Evolutionary conservation across 139 green algal species (phyloP).

Genomic region (Asterochloris erici): DNA sequence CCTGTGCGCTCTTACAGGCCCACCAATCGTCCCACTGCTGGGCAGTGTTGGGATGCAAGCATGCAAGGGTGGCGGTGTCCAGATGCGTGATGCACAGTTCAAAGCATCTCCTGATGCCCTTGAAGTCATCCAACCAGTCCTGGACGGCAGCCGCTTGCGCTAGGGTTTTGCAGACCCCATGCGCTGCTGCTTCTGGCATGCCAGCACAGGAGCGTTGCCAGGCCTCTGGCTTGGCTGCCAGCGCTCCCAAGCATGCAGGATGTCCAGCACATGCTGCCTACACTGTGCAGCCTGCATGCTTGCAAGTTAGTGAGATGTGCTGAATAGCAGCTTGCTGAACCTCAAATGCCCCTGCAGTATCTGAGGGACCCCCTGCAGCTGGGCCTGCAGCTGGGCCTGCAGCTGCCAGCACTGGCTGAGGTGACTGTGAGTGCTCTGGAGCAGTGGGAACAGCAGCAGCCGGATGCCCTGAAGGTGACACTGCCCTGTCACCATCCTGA

Average conservation of each 20-base stretch:
- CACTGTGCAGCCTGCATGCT: no score
- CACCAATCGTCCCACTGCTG: neutral
- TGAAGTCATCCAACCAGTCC: neutral
- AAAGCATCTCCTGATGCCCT: neutral
- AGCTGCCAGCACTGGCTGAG: conserved; percentile 18
- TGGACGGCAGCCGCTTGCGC: neutral
- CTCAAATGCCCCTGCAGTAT: conserved; percentile 9
- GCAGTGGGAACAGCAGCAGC: conserved; percentile 1
- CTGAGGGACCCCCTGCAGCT: conserved; percentile 7
- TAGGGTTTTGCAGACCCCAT: neutral
- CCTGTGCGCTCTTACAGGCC: neutral
- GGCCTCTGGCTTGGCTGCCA: no score
- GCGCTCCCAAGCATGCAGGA: no score
- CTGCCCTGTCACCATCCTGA: neutral
- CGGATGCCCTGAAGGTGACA: neutral
- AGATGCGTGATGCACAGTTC: neutral
- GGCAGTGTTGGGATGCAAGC: no score
- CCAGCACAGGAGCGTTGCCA: no score
- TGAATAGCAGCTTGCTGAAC: neutral
- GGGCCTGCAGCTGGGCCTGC: conserved; percentile 21
- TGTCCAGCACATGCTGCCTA: no score
- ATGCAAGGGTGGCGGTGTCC: neutral
- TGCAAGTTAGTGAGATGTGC: no score
- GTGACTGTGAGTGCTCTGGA: conserved; percentile 15
- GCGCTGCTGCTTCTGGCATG: no score